Evolutionary conservation across 306 rosid genomes (phyloP).

Genomic region (Sicyos baderoa): DNA sequence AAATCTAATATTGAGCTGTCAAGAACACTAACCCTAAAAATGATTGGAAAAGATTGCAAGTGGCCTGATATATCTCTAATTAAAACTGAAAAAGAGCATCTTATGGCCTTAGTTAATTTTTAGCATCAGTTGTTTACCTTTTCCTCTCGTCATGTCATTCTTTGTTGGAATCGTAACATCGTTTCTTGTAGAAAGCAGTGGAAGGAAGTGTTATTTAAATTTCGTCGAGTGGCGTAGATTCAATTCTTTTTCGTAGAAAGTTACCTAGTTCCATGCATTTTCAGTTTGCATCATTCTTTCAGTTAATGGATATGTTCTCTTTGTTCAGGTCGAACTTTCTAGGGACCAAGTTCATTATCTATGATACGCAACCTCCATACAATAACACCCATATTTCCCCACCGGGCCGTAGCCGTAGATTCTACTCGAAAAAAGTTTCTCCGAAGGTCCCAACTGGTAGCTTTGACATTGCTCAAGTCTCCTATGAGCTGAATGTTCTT

Average conservation of each 20-base stretch:
- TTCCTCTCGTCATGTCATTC: too few species aligned
- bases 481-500: conserved; percentile 77
- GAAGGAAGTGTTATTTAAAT: background rate
- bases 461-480: conserved; percentile 82
- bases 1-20: background rate
- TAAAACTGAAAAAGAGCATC: too few species aligned
- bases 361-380: conserved; percentile 78
- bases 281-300: background rate
- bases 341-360: conserved; percentile 79
- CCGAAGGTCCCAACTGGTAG: conserved; percentile 91
- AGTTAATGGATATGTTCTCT: background rate
- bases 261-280: background rate
- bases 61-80: too few species aligned
- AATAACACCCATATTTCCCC: conserved; percentile 47
- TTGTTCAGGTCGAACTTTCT: conserved; percentile 79
- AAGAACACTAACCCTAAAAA: too few species aligned
- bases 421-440: conserved; percentile 78
- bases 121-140: too few species aligned
- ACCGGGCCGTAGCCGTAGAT: conserved; percentile 71
- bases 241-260: background rate
- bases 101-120: too few species aligned
- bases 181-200: background rate
- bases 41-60: too few species aligned
- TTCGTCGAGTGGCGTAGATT: background rate
- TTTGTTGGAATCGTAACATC: too few species aligned